These are phyloP conservation scores for Nakazawaea wickerhamii DNA, from an alignment of 805 yeast genomes.

Conservation along the genomic window DNA sequence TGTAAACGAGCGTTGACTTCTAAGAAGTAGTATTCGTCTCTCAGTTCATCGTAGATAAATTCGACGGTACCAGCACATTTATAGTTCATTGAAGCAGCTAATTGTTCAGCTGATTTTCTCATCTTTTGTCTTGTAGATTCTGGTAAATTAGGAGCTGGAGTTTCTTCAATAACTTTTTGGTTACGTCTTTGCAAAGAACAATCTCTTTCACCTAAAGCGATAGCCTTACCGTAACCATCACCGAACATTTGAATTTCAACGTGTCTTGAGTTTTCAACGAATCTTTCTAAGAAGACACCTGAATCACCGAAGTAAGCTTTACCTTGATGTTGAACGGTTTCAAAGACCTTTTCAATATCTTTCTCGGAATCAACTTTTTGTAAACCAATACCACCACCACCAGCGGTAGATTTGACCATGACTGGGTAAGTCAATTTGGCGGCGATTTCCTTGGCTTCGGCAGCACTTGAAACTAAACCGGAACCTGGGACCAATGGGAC, in stretches of 20 bases:
- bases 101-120: constrained; percentile 79
- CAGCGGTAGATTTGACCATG: constrained; percentile 97
- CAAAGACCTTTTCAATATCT: constrained; percentile 81
- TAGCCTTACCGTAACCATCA: constrained; percentile 89
- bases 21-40: constrained; percentile 89
- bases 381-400: constrained; percentile 98
- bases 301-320: constrained; percentile 89
- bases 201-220: constrained; percentile 95
- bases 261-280: constrained; percentile 92
- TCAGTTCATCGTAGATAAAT: constrained; percentile 78
- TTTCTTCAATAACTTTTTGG: constrained; percentile 94
- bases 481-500: constrained; percentile 99
- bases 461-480: constrained; percentile 63
- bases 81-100: constrained; percentile 79
- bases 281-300: constrained; percentile 92
- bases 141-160: constrained; percentile 95
- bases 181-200: constrained; percentile 97
- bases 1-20: constrained; percentile 96
- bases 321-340: constrained; percentile 92
- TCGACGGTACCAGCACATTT: constrained; percentile 98
- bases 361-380: constrained; percentile 83
- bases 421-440: constrained; percentile 76
- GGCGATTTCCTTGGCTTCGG: constrained; percentile 75
- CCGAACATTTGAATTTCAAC: constrained; percentile 97
- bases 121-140: constrained; percentile 66